Percentiles rank a stretch among this genome's conserved stretches.
phyloP scores from a whole-genome alignment of 2,329 filamentous ascomycete genomes.

The Botrytis tulipae region DNA sequence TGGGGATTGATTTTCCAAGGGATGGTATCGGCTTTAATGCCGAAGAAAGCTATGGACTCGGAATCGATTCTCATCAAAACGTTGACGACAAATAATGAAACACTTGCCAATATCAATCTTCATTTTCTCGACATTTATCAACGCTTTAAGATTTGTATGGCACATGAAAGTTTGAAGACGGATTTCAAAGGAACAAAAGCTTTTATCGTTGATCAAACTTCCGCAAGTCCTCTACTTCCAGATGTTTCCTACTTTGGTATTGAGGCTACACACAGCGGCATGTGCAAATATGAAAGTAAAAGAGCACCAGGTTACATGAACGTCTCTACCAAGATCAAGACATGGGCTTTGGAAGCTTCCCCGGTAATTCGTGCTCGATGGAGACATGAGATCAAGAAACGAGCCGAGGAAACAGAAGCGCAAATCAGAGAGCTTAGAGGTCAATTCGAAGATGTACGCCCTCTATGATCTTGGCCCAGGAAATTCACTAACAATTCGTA shows the following conservation, averaged over 20 bases:
- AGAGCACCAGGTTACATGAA: conserved; percentile 59
- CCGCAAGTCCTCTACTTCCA: conserved; percentile 66
- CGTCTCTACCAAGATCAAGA: conserved; percentile 36
- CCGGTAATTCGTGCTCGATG: conserved; percentile 30
- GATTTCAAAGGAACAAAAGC: conserved; percentile 62
- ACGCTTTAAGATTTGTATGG: conserved; percentile 72
- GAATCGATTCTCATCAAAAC: conserved; percentile 67
- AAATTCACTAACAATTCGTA: conserved; percentile 14
- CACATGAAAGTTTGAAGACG: conserved; percentile 71
- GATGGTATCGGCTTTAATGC: conserved; percentile 64
- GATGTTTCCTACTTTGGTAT: conserved; percentile 74
- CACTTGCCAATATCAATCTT: conserved; percentile 69
- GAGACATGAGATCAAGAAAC: conserved; percentile 31
- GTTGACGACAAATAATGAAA: conserved; percentile 72
- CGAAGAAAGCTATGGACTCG: conserved; percentile 63
- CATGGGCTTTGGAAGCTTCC: conserved; percentile 32
- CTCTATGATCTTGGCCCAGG: neutral
- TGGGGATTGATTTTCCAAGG: conserved; percentile 67
- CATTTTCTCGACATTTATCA: conserved; percentile 70
- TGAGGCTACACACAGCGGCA: conserved; percentile 66
- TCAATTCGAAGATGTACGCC: conserved; percentile 22
- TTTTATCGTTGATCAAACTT: conserved; percentile 67
- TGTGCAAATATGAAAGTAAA: conserved; percentile 68
- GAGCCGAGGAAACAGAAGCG: conserved; percentile 29
- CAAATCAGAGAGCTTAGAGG: conserved; percentile 33